Evolutionary conservation across 495 filamentous ascomycete species (phyloP).

Genomic region (Amphirosellinia nigrospora): DNA sequence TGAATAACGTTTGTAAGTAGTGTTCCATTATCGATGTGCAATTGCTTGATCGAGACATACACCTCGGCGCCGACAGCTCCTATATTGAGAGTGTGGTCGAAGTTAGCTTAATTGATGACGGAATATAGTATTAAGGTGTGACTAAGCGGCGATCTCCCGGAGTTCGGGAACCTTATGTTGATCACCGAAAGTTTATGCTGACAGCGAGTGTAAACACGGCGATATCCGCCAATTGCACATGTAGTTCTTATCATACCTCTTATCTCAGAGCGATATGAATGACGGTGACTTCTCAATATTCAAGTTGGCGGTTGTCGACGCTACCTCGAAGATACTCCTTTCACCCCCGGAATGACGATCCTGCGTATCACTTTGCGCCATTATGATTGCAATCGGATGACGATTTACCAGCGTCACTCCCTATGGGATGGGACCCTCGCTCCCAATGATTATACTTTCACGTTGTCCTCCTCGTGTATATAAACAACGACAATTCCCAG

Average conservation of each 20-base stretch:
- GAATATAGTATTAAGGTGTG: no score
- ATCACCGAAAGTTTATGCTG: neutral
- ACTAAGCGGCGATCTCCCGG: neutral
- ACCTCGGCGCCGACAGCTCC: neutral
- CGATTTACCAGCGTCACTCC: neutral
- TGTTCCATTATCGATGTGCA: neutral
- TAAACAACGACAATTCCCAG: neutral
- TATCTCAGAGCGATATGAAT: neutral
- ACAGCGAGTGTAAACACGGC: neutral
- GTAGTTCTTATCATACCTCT: neutral
- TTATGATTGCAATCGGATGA: neutral
- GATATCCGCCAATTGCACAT: neutral
- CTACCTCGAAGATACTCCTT: neutral
- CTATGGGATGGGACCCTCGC: neutral
- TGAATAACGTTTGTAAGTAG: no score
- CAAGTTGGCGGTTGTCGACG: neutral
- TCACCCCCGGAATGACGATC: neutral
- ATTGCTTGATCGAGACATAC: neutral
- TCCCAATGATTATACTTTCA: neutral
- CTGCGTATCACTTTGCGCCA: neutral
- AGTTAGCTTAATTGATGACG: neutral
- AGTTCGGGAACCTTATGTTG: neutral
- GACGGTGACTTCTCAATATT: neutral
- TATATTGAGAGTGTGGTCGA: neutral
- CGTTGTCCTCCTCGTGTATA: neutral